These are phyloP conservation scores for Chrysoporthe cubensis DNA, from an alignment of 2,329 filamentous ascomycete species.

Conservation along the genomic window DNA sequence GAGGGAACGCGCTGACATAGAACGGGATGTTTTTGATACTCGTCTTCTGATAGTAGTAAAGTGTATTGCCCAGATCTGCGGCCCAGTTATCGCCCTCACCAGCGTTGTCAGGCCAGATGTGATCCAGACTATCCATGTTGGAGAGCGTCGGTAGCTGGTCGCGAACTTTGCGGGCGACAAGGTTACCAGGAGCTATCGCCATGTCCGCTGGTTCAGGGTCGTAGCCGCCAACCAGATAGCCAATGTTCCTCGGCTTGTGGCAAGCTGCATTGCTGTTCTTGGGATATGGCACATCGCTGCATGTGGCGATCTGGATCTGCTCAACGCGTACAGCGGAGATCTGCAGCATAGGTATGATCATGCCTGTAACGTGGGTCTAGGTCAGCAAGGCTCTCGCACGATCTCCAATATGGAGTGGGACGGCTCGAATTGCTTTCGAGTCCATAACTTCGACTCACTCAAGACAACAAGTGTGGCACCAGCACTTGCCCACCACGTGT, in stretches of 20 bases:
- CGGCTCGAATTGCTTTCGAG: background rate
- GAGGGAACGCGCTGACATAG: constrained; percentile 14
- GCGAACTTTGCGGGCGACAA: constrained; percentile 15
- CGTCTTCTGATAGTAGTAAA: constrained; percentile 21
- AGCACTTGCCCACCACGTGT: constrained; percentile 15
- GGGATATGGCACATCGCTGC: constrained; percentile 12
- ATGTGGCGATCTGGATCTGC: constrained; percentile 12
- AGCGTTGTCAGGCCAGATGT: constrained; percentile 10
- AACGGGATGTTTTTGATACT: constrained; percentile 13
- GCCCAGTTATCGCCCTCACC: constrained; percentile 14
- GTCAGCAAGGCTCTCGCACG: background rate
- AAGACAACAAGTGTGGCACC: constrained; percentile 13
- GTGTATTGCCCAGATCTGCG: constrained; percentile 9
- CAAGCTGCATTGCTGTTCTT: constrained; percentile 6
- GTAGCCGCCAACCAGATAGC: constrained; percentile 13
- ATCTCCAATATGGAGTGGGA: too few relatives aligned
- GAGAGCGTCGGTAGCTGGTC: constrained; percentile 7
- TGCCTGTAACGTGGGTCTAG: background rate
- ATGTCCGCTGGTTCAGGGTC: constrained; percentile 19
- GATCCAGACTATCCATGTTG: constrained; percentile 12
- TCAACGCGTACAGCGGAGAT: constrained; percentile 13
- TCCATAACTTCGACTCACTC: background rate
- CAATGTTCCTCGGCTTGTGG: constrained; percentile 9
- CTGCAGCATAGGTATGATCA: constrained; percentile 15
- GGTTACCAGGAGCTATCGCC: constrained; percentile 14